A percentile compares a stretch with the other conserved stretches of the same genome.
Evolutionary conservation across 1,284 basidiomycete genomes (phyloP).

Genomic region (Austroboletus niveus): DNA sequence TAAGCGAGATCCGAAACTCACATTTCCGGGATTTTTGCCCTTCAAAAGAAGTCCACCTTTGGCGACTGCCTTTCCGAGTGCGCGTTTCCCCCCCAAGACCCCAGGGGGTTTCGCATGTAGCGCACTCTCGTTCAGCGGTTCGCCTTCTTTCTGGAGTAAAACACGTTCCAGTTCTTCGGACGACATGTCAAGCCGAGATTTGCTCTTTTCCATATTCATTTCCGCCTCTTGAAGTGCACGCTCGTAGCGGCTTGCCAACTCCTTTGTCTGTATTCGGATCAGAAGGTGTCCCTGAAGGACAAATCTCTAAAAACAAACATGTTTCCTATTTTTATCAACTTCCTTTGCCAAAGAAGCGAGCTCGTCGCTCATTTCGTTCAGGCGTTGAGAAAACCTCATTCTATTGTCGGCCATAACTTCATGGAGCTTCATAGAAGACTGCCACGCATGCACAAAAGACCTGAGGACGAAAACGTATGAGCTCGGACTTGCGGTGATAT

Average conservation of each 20-base stretch:
- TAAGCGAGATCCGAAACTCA: constrained; percentile 35
- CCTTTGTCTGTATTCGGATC: constrained; percentile 68
- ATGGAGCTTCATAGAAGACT: constrained; percentile 82
- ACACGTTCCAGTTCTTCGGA: constrained; percentile 95
- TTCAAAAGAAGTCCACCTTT: constrained; percentile 91
- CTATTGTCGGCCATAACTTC: constrained; percentile 89
- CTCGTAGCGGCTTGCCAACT: constrained; percentile 86
- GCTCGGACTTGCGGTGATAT: constrained; percentile 3
- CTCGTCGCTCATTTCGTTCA: constrained; percentile 96
- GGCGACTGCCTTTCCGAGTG: constrained; percentile 83
- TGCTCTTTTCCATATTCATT: constrained; percentile 83
- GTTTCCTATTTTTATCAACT: constrained; percentile 91
- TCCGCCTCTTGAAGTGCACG: constrained; percentile 90
- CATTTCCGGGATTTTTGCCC: constrained; percentile 91
- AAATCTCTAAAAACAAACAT: constrained; percentile 45
- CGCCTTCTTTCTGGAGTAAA: constrained; percentile 93
- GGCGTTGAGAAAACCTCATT: constrained; percentile 78
- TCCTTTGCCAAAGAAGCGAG: constrained; percentile 84
- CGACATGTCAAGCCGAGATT: constrained; percentile 81
- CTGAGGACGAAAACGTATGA: constrained; percentile 38
- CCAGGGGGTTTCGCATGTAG: constrained; percentile 57
- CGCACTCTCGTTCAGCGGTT: constrained; percentile 78
- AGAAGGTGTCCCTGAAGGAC: constrained; percentile 9
- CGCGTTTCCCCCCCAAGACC: constrained; percentile 68
- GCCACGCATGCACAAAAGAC: constrained; percentile 88